Evolutionary conservation across 1,284 basidiomycete species (phyloP).

Genomic region (Ganoderma lingzhi): DNA sequence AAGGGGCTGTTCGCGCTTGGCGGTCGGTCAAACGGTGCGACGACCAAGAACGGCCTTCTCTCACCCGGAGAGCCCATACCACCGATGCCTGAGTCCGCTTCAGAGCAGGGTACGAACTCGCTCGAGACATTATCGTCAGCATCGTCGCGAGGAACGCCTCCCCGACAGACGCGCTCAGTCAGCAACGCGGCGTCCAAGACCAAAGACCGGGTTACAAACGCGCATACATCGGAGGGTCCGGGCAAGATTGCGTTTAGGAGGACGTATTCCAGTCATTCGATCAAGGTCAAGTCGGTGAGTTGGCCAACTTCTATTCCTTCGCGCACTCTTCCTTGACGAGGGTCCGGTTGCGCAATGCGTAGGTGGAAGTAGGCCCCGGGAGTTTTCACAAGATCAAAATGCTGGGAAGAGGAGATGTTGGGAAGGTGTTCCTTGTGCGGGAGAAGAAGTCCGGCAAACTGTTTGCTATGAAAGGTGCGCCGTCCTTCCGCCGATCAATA

Average conservation of each 20-base stretch:
- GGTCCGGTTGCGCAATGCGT: conserved; percentile 14
- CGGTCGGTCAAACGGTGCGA: conserved; percentile 56
- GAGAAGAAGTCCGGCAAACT: conserved; percentile 96
- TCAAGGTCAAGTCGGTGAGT: conserved; percentile 90
- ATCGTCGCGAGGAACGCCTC: conserved; percentile 65
- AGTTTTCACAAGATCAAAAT: conserved; percentile 96
- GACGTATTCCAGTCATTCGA: conserved; percentile 97
- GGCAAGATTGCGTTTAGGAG: conserved; percentile 84
- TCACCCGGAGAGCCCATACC: conserved; percentile 69
- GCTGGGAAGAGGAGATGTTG: conserved; percentile 95
- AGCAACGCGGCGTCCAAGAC: conserved; percentile 41
- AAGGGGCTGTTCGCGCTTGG: conserved; percentile 84
- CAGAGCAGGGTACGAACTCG: conserved; percentile 70
- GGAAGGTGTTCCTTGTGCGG: conserved; percentile 93
- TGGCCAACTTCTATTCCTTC: conserved; percentile 21
- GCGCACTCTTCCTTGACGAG: conserved; percentile 21
- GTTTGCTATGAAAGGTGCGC: conserved; percentile 95
- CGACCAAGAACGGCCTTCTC: conserved; percentile 79
- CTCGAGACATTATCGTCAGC: conserved; percentile 76
- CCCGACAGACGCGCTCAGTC: conserved; percentile 39
- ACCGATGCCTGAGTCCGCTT: conserved; percentile 57
- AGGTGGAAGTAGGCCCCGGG: conserved; percentile 91
- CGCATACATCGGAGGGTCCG: conserved; percentile 51
- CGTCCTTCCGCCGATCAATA: conserved; percentile 20
- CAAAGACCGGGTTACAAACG: conserved; percentile 55